A percentile compares a stretch with the other conserved stretches of the same genome.
Evolutionary conservation across 2,329 filamentous ascomycete genomes (phyloP).

Genomic region (Furcasterigmium furcatum): DNA sequence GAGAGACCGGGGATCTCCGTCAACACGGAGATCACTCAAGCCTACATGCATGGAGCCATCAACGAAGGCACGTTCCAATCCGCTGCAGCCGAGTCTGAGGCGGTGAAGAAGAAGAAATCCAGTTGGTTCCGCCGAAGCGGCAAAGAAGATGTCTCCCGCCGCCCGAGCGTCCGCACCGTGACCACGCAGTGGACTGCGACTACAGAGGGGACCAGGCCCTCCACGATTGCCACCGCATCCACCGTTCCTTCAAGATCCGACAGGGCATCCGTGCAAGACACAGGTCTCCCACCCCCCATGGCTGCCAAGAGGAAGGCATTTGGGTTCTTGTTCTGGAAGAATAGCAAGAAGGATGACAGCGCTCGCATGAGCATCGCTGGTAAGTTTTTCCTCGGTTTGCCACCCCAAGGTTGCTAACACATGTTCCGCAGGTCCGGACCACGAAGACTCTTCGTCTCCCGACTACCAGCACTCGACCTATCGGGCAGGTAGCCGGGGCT

Average conservation of each 20-base stretch:
- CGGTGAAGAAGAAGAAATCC: constrained; percentile 39
- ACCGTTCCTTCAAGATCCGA: constrained; percentile 10
- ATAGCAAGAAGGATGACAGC: constrained; percentile 36
- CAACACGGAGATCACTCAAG: constrained; percentile 16
- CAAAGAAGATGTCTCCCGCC: constrained; percentile 24
- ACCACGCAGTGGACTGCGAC: constrained; percentile 1
- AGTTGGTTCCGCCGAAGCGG: constrained; percentile 50
- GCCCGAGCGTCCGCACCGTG: not conserved
- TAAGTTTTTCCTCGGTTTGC: constrained; percentile 19
- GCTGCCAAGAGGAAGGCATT: constrained; percentile 49
- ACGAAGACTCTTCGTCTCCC: constrained; percentile 21
- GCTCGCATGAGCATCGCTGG: constrained; percentile 41
- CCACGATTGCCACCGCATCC: constrained; percentile 10
- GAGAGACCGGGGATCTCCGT: not conserved
- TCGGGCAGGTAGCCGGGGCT: constrained; percentile 12
- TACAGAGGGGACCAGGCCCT: constrained; percentile 8
- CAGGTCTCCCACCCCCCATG: constrained; percentile 1
- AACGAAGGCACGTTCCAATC: constrained; percentile 13
- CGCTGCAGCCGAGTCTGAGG: constrained; percentile 5
- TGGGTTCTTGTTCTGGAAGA: constrained; percentile 54
- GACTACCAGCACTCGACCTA: constrained; percentile 8
- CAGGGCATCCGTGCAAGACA: not conserved
- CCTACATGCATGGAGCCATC: constrained; percentile 17
- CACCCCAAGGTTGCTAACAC: not conserved
- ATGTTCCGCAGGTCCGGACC: constrained; percentile 25